phyloP scores from a whole-genome alignment of 345 rosid genomes.

The Barbarea vulgaris region DNA sequence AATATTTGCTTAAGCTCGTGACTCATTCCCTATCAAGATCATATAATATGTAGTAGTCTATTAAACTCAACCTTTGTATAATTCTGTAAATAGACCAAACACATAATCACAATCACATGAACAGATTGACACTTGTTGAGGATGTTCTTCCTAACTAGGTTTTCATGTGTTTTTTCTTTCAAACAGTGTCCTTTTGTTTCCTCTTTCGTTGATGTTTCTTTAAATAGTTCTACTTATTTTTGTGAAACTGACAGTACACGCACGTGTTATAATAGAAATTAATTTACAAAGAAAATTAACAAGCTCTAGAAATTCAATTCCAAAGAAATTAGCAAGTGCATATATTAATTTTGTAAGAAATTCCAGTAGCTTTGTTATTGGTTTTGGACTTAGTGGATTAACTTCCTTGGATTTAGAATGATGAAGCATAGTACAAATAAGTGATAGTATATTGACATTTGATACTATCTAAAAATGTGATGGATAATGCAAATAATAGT shows the following conservation, averaged over 20 bases:
- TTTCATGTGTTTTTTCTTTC: constrained; percentile 7
- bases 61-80: constrained; percentile 27
- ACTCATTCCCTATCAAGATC: constrained; percentile 29
- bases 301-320: background rate
- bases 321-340: background rate
- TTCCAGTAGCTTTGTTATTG: background rate
- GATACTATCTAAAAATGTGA: background rate
- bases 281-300: background rate
- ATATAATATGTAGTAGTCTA: background rate
- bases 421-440: background rate
- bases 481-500: background rate
- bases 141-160: constrained; percentile 32
- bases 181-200: constrained; percentile 31
- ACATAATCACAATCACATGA: constrained; percentile 10
- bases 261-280: background rate
- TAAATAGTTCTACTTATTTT: background rate
- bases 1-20: constrained; percentile 40
- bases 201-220: constrained; percentile 29
- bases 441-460: background rate
- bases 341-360: background rate
- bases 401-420: background rate
- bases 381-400: background rate
- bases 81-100: constrained; percentile 33
- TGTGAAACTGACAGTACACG: constrained; percentile 8
- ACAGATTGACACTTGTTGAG: constrained; percentile 28